These are phyloP conservation scores for Cochlearia excelsa DNA, from an alignment of 345 rosid genomes.

Conservation along the genomic window DNA sequence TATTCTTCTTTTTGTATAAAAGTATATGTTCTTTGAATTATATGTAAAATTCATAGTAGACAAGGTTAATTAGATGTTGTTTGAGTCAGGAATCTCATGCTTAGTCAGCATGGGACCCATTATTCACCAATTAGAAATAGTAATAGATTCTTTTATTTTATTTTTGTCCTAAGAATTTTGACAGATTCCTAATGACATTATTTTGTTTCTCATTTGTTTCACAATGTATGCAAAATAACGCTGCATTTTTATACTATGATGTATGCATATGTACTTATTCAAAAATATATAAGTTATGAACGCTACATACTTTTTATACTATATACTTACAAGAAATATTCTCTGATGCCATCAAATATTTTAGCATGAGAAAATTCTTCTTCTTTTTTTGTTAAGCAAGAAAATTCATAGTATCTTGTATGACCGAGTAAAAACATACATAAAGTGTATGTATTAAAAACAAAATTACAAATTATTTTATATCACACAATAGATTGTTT, in stretches of 20 bases:
- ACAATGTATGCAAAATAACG: neutral
- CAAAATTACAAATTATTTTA: neutral
- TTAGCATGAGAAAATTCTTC: neutral
- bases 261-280: too few relatives aligned
- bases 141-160: slow-evolving; percentile 18
- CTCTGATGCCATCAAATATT: neutral
- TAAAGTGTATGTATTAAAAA: neutral
- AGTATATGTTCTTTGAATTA: neutral
- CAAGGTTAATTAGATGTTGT: slow-evolving; percentile 15
- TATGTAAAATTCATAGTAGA: neutral
- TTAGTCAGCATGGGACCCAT: slow-evolving; percentile 36
- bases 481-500: slow-evolving; percentile 20
- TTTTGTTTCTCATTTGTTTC: slow-evolving; percentile 23
- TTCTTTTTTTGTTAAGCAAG: too few relatives aligned
- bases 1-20: neutral
- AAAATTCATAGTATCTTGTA: neutral
- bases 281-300: too few relatives aligned
- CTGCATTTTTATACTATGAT: neutral
- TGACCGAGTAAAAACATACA: neutral
- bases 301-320: too few relatives aligned
- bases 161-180: slow-evolving; percentile 22
- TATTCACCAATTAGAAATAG: slow-evolving; percentile 16
- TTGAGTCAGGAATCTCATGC: slow-evolving; percentile 35
- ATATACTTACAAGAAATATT: too few relatives aligned
- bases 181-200: slow-evolving; percentile 23